Conservation (phyloP, 75 land plant species). For the Adiantum capillusveneris region DNA sequence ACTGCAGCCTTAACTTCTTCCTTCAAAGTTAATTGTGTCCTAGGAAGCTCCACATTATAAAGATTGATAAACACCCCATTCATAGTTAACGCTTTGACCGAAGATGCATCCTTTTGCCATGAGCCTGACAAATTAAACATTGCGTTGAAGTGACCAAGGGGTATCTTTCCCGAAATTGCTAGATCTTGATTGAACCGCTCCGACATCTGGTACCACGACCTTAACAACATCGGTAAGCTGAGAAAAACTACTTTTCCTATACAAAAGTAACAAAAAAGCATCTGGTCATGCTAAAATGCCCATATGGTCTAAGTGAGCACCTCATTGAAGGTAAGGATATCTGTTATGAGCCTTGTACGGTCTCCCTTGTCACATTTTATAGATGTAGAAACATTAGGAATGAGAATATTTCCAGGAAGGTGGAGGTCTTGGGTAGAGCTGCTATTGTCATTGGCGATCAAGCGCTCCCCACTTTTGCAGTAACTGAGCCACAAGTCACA, state of each 20-base stretch:
- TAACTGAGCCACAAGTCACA: slow-evolving; percentile 36
- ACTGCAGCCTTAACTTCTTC: slow-evolving; percentile 61
- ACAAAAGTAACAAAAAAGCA: too few species aligned
- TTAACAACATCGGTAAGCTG: too few species aligned
- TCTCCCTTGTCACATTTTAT: slow-evolving; percentile 79
- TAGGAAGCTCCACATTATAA: slow-evolving; percentile 54
- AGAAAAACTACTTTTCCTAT: too few species aligned
- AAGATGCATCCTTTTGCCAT: slow-evolving; percentile 86
- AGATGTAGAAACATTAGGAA: slow-evolving; percentile 42
- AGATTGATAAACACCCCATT: slow-evolving; percentile 82
- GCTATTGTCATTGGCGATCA: slow-evolving; percentile 37
- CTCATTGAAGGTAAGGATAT: slow-evolving; percentile 64
- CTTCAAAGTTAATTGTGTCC: slow-evolving; percentile 40
- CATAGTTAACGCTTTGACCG: slow-evolving; percentile 57
- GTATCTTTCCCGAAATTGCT: slow-evolving; percentile 71
- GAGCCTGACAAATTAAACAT: slow-evolving; percentile 67
- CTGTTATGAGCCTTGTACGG: slow-evolving; percentile 60
- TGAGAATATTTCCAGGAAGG: slow-evolving; percentile 47
- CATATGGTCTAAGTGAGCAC: slow-evolving; percentile 14
- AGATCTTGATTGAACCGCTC: slow-evolving; percentile 66
- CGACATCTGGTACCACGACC: slow-evolving; percentile 53
- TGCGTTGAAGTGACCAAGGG: slow-evolving; percentile 66
- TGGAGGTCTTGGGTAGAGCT: slow-evolving; percentile 26
- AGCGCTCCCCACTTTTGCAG: slow-evolving; percentile 31
- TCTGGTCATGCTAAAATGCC: too few species aligned